A percentile compares a stretch with the other conserved stretches of the same genome.
These are phyloP conservation scores for Pythium plurisporium DNA, from an alignment of 352 stramenopile species.

Conservation along the genomic window DNA sequence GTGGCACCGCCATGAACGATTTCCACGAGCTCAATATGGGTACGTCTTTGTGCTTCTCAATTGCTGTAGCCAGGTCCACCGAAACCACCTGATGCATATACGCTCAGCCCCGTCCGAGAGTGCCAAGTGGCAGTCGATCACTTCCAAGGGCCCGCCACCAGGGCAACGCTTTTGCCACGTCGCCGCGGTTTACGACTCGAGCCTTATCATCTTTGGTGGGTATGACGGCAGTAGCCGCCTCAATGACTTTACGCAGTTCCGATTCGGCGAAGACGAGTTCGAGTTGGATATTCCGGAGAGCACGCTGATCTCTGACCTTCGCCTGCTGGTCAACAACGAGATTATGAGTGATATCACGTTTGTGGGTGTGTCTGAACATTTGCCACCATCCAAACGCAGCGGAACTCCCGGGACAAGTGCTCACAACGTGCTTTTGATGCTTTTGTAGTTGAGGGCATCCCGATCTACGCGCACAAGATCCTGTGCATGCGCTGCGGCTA, in stretches of 20 bases:
- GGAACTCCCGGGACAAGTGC: not conserved
- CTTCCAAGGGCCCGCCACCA: slow-evolving; percentile 76
- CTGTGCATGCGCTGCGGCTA: slow-evolving; percentile 93
- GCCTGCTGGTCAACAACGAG: slow-evolving; percentile 76
- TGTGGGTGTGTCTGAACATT: slow-evolving; percentile 41
- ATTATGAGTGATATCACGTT: slow-evolving; percentile 88
- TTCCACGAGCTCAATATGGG: slow-evolving; percentile 93
- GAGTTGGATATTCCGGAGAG: slow-evolving; percentile 84
- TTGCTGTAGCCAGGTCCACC: not conserved
- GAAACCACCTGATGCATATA: too few species aligned
- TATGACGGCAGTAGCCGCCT: slow-evolving; percentile 95
- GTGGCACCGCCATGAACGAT: slow-evolving; percentile 96
- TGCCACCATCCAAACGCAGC: too few species aligned
- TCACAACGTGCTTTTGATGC: not conserved
- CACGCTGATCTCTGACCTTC: slow-evolving; percentile 70
- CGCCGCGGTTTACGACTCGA: slow-evolving; percentile 89
- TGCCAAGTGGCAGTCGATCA: slow-evolving; percentile 66
- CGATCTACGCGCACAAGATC: slow-evolving; percentile 89
- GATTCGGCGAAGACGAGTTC: slow-evolving; percentile 77
- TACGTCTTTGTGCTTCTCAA: slow-evolving; percentile 19
- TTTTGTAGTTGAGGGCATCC: slow-evolving; percentile 70
- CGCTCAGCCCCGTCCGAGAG: slow-evolving; percentile 33
- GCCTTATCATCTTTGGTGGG: slow-evolving; percentile 93
- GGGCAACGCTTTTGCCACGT: slow-evolving; percentile 97
- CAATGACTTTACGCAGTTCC: slow-evolving; percentile 94